Evolutionary conservation across 2,329 filamentous ascomycete genomes (phyloP), one percentile per base, ranked within the genome.

Genomic region (Daldinia eschscholtzii): DNA sequence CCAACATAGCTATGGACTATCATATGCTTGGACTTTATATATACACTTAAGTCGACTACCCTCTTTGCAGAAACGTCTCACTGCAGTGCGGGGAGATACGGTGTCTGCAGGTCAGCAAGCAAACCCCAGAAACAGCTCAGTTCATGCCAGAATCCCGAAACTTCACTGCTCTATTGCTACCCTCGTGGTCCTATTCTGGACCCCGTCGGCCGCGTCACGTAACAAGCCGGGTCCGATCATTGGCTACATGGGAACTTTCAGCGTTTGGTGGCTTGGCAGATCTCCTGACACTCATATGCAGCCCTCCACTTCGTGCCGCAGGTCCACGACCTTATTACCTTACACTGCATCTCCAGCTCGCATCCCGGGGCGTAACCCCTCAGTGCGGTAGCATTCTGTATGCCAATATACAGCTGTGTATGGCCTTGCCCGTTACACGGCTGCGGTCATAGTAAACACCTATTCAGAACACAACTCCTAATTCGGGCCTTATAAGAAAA

Each of bases 61-160:
- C 37, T 30, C n/a, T 50, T 60, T 37, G 50, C 48, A 64, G 62
- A 67, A 67, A 44, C 64, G 64, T 70, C 59, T 63, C 57, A 70
- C 67, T 67, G 67, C 64, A 67, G 64, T 72, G 67, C 70, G 67
- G 70, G 67, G 70, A 64, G 64, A 56, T 56, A 70, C 67, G 62
- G 61, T 61, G 59, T 68, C 67, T 70, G 67, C 67, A 67, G 69
- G 69, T 71, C 69, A 71, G 69, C 66, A 71, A 67, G 46, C 65
- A 67, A 61, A 70, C 63, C 66, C 68, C 66, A 69, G 63, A 61
- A 58, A 64, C 68, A 60, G n/a, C 59, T 62, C 52, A 55, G 15
- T 41, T 55, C 39, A 23, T 61, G 61, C 46, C 61, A 58, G 69
- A 71, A 71, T 68, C 65, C 69, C 69, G 69, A 71, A 58, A 58